Percentiles rank a stretch among this genome's conserved stretches.
phyloP scores from a whole-genome alignment of 495 filamentous ascomycete genomes.

The Lasiosphaeris hirsuta region DNA sequence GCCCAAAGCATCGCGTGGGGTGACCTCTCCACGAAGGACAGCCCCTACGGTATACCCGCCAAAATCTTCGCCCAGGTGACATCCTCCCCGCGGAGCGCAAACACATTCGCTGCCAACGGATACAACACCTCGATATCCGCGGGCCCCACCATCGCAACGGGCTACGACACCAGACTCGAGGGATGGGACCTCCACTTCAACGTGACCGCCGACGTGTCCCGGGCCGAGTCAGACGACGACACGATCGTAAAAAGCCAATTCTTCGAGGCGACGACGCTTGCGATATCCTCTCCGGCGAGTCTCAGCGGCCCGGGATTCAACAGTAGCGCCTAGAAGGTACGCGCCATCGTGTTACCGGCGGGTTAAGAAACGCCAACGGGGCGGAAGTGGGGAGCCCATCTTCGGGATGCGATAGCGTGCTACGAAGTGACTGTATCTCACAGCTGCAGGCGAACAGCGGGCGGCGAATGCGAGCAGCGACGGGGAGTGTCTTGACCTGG shows the following conservation, averaged over 20 bases:
- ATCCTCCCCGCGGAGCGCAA: constrained; percentile 1
- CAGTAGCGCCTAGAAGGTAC: constrained; percentile 14
- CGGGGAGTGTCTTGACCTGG: constrained; percentile 12
- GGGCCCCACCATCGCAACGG: constrained; percentile 5
- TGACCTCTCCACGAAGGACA: neutral
- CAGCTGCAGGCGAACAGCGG: constrained; percentile 15
- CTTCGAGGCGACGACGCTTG: constrained; percentile 8
- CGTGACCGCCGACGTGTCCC: constrained; percentile 15
- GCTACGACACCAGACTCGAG: neutral
- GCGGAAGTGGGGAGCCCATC: neutral
- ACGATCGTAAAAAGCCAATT: neutral
- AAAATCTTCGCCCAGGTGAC: constrained; percentile 2
- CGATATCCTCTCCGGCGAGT: constrained; percentile 10
- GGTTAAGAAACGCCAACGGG: neutral
- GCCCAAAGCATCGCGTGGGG: constrained; percentile 6
- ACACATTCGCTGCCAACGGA: constrained; percentile 13
- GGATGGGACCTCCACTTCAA: constrained; percentile 15
- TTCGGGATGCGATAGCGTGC: constrained; percentile 4
- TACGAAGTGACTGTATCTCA: constrained; percentile 16
- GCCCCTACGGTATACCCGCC: constrained; percentile 14
- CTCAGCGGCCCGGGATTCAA: neutral
- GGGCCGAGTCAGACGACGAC: neutral
- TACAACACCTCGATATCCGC: constrained; percentile 20
- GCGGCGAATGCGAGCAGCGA: neutral
- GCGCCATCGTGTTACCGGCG: constrained; percentile 17